Evolutionary conservation across 2,329 filamentous ascomycete species (phyloP).

Genomic region (Teratosphaeria nubilosa): DNA sequence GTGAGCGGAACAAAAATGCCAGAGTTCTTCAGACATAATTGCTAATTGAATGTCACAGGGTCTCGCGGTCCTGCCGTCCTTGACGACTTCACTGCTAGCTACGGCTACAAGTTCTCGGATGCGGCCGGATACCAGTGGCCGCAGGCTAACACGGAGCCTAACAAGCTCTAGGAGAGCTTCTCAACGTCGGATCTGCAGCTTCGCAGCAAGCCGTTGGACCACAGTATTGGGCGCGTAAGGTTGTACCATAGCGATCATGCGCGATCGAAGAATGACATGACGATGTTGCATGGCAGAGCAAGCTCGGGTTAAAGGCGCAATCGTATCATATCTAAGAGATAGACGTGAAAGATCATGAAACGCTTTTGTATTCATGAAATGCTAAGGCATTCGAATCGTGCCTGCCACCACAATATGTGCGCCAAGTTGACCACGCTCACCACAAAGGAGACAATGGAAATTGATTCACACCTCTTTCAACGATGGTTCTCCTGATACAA

Average conservation of each 20-base stretch:
- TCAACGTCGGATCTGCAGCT: not conserved
- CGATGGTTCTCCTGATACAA: too few species aligned
- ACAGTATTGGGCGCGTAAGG: not conserved
- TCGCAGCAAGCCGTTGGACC: not conserved
- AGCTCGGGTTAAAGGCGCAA: not conserved
- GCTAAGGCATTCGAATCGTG: too few species aligned
- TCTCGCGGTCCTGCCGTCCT: slow-evolving; percentile 92
- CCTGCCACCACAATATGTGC: too few species aligned
- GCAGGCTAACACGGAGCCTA: slow-evolving; percentile 57
- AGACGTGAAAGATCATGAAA: not conserved
- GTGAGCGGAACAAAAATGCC: slow-evolving; percentile 46
- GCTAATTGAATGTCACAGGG: slow-evolving; percentile 44
- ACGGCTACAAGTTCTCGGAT: slow-evolving; percentile 98
- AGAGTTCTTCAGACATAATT: slow-evolving; percentile 4
- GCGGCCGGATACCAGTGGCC: slow-evolving; percentile 94
- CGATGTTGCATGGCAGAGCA: not conserved
- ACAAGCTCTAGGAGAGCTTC: slow-evolving; percentile 57
- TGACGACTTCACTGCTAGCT: slow-evolving; percentile 95
- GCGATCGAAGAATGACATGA: not conserved
- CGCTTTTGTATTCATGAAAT: not conserved
- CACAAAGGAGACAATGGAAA: too few species aligned
- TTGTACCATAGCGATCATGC: not conserved
- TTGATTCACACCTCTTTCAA: too few species aligned
- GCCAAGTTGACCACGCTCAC: too few species aligned
- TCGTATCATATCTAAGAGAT: not conserved